Percentiles rank a stretch among this genome's conserved stretches.
These are phyloP conservation scores for Sphagnurus paluster DNA, from an alignment of 1,284 basidiomycete genomes.

Conservation along the genomic window DNA sequence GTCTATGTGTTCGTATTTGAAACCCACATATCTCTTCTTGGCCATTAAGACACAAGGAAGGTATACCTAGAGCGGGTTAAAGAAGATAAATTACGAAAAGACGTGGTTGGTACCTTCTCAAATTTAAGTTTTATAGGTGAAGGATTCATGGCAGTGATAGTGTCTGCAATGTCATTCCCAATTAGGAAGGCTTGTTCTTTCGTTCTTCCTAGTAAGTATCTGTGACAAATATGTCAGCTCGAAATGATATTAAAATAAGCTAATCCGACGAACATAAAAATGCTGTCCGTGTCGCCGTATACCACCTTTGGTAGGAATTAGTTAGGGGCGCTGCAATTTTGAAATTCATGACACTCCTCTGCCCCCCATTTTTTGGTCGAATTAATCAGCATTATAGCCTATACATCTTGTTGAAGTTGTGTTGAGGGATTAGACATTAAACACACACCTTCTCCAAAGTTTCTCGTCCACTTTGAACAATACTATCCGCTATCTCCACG, in stretches of 20 bases:
- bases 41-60: constrained; percentile 91
- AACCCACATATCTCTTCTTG: constrained; percentile 97
- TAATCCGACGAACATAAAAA: constrained; percentile 64
- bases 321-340: background rate
- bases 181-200: constrained; percentile 93
- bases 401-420: background rate
- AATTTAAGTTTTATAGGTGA: constrained; percentile 95
- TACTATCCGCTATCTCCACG: constrained; percentile 97
- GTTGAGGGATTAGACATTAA: background rate
- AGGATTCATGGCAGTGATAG: constrained; percentile 86
- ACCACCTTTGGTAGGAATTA: constrained; percentile 54
- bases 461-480: constrained; percentile 95
- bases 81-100: background rate
- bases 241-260: constrained; percentile 2
- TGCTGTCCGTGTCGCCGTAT: constrained; percentile 97
- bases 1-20: constrained; percentile 87
- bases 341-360: constrained; percentile 39
- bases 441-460: constrained; percentile 84
- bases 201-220: constrained; percentile 82
- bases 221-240: constrained; percentile 18
- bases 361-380: constrained; percentile 84
- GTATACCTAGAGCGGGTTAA: constrained; percentile 72
- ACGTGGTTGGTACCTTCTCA: constrained; percentile 73
- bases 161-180: constrained; percentile 89
- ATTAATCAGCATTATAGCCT: constrained; percentile 88